These are phyloP conservation scores for Halenospora varia DNA, from an alignment of 495 filamentous ascomycete species.

Conservation along the genomic window DNA sequence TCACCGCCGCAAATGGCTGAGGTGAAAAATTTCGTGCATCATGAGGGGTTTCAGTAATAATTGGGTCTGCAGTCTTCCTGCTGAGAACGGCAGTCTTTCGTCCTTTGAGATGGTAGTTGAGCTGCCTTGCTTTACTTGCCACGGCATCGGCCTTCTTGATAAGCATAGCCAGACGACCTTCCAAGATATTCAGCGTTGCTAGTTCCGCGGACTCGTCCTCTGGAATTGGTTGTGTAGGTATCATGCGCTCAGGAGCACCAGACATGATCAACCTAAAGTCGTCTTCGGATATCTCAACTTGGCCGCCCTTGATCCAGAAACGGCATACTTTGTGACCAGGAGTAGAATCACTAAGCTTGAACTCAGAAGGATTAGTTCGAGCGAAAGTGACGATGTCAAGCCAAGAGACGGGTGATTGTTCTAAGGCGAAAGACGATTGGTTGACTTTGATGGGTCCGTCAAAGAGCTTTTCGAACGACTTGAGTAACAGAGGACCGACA, in stretches of 20 bases:
- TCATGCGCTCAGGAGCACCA: conserved; percentile 78
- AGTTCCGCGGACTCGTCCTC: conserved; percentile 86
- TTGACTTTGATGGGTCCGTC: conserved; percentile 72
- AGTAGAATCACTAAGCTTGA: conserved; percentile 63
- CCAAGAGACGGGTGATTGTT: conserved; percentile 65
- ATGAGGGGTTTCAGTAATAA: not conserved
- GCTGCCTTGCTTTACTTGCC: conserved; percentile 72
- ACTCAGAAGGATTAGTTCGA: conserved; percentile 72
- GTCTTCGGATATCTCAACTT: conserved; percentile 83
- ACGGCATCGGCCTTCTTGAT: conserved; percentile 77
- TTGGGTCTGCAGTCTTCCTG: conserved; percentile 29
- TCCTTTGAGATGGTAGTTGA: conserved; percentile 76
- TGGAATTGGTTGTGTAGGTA: conserved; percentile 73
- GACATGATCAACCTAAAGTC: conserved; percentile 79
- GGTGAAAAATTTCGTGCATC: conserved; percentile 14
- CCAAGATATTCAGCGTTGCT: conserved; percentile 76
- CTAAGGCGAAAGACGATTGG: conserved; percentile 43
- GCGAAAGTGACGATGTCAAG: conserved; percentile 83
- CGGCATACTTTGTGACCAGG: conserved; percentile 70
- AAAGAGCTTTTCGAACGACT: conserved; percentile 81
- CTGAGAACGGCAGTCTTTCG: conserved; percentile 67
- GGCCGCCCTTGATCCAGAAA: conserved; percentile 74
- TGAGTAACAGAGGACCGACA: conserved; percentile 74
- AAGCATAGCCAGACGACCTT: conserved; percentile 67
- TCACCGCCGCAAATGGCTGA: conserved; percentile 19